A percentile compares a stretch with the other conserved stretches of the same genome.
Evolutionary conservation across 352 stramenopile genomes (phyloP).

Genomic region (Blastocystis sp.): DNA sequence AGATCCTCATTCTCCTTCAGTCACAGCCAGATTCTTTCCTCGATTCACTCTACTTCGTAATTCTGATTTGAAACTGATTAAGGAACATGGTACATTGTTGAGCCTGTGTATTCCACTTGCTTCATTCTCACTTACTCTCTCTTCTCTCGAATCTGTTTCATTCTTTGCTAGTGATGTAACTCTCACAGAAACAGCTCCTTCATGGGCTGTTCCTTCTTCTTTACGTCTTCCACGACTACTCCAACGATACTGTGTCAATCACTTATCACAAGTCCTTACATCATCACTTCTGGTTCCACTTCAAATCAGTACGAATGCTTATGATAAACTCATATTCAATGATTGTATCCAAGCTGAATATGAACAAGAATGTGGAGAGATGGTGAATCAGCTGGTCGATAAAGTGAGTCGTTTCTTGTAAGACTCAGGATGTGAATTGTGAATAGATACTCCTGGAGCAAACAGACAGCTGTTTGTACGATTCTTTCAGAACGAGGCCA

Average conservation of each 20-base stretch:
- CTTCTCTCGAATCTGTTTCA: not conserved
- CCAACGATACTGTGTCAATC: not conserved
- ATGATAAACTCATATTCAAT: not conserved
- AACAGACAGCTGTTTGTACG: not conserved
- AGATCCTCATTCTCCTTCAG: not conserved
- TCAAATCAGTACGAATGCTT: not conserved
- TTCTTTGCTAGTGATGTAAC: not conserved
- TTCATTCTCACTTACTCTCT: not conserved
- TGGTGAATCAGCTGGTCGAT: not conserved
- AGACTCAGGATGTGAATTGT: not conserved
- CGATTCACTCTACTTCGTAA: not conserved
- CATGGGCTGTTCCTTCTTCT: not conserved
- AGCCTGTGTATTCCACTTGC: not conserved
- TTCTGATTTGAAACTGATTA: not conserved
- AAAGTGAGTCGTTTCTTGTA: not conserved
- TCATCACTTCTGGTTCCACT: not conserved
- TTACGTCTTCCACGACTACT: not conserved
- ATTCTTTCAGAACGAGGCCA: not conserved
- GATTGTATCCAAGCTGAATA: not conserved
- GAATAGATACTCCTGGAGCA: not conserved
- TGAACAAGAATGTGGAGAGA: not conserved
- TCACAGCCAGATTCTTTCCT: constrained; percentile 9
- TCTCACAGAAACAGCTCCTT: not conserved
- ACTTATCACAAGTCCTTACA: not conserved
- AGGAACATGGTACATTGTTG: not conserved